Base-by-base conservation (phyloP, 2,329 filamentous ascomycete species). In the Pestalotiopsis sp. region DNA sequence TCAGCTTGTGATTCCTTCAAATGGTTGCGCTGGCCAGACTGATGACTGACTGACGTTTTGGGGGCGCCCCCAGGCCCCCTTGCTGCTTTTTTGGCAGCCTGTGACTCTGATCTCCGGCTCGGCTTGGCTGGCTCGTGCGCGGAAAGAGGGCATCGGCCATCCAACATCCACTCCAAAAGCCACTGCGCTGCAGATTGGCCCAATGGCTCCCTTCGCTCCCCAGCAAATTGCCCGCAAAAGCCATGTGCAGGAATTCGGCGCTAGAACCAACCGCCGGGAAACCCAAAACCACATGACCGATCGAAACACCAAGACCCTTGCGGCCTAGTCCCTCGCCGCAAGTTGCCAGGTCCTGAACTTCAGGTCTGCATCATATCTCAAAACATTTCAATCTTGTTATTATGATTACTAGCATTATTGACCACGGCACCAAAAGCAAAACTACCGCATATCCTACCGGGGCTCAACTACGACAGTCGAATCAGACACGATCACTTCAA, bases 1-100 rank as follows among this genome's bases (percentile, higher is more conserved):
- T 59, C 59, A 62, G 59, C 59, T 62, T 62, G 59, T 62, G 59
- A 62, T 62, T 62, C n/a, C 36, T 62, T 14, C 59, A n/a, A 6
- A 6, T 36, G 31, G 59, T 62, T 39, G 36, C n/a, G 27, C 38
- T 62, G 59, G n/a, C 12, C 27, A 39, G 14, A 23, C 17, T 59
- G 17, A 14, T 59, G 17, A 14, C 17, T 59, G 55, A 20, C 12
- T 25, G 31, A 52, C 45, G 45, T 23, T 52, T 52, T 52, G 45
- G 45, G 20, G 6, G 17, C 17, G 45, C 20, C n/a, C 45, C 17
- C 45, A 9, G 45, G 45, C 6, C 17, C 45, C 45, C 45, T n/a
- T 52, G 45, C n/a, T 9, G 31, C 31, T 36, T 36, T 31, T 36
- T 36, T 36, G 31, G 31, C 31, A 36, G 31, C 20, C 45, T 52